phyloP scores from a whole-genome alignment of 2,329 filamentous ascomycete genomes.

The Didymella sp. region DNA sequence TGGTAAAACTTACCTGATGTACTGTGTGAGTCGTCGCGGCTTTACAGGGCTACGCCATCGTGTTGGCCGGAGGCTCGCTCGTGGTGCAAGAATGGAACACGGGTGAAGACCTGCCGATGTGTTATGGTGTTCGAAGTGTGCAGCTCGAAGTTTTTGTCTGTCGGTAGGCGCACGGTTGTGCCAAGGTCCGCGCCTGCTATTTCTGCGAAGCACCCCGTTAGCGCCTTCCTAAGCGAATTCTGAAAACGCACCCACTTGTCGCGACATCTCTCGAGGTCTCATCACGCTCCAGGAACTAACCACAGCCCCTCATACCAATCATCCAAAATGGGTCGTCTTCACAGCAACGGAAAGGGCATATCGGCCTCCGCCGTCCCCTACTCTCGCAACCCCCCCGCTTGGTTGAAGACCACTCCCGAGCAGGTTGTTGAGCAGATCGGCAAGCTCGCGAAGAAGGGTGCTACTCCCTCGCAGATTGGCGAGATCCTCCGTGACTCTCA shows the following conservation, averaged over 20 bases:
- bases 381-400: constrained; percentile 88
- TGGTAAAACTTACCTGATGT: constrained; percentile 5
- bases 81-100: not conserved
- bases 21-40: too few relatives aligned
- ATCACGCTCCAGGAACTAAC: constrained; percentile 23
- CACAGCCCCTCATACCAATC: constrained; percentile 35
- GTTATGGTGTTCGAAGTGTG: constrained; percentile 2
- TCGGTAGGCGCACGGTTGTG: not conserved
- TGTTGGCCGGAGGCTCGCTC: not conserved
- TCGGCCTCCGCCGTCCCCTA: constrained; percentile 94
- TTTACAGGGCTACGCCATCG: not conserved
- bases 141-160: constrained; percentile 15
- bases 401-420: constrained; percentile 98
- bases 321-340: constrained; percentile 90
- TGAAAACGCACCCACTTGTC: constrained; percentile 8
- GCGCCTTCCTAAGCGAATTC: constrained; percentile 20
- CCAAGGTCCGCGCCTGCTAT: constrained; percentile 6
- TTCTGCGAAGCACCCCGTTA: constrained; percentile 11
- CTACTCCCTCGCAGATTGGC: constrained; percentile 98
- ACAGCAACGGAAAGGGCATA: constrained; percentile 99
- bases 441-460: constrained; percentile 99
- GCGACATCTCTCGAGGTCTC: constrained; percentile 7
- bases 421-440: constrained; percentile 99
- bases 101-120: not conserved
- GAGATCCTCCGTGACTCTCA: constrained; percentile 97